Percentiles rank a stretch among this genome's conserved stretches.
phyloP scores from a whole-genome alignment of 306 rosid genomes.

The Quercus parvula region DNA sequence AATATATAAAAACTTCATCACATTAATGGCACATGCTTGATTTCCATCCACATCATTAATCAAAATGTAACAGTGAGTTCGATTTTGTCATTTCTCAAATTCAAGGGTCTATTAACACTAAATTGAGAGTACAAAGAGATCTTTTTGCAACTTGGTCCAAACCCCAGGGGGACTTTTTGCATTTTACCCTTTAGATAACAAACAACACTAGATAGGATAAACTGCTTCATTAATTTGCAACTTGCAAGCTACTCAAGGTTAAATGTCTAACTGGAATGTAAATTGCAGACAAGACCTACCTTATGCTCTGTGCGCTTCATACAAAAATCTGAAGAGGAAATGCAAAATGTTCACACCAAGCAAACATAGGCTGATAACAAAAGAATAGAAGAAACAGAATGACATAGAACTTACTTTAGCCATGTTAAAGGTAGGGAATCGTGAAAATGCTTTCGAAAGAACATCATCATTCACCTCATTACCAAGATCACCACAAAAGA shows the following conservation, averaged over 20 bases:
- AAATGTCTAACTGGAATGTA: conserved; percentile 16
- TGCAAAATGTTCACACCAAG: conserved; percentile 46
- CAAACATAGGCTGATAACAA: conserved; percentile 17
- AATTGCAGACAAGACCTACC: conserved; percentile 54
- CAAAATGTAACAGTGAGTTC: too few species aligned
- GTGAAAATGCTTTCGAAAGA: conserved; percentile 88
- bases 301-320: conserved; percentile 56
- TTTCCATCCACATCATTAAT: too few species aligned
- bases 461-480: conserved; percentile 98
- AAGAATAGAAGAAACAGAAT: background rate
- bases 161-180: too few species aligned
- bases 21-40: too few species aligned
- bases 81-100: too few species aligned
- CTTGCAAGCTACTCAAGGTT: conserved; percentile 1
- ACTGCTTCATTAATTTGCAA: conserved; percentile 21
- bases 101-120: too few species aligned
- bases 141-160: too few species aligned
- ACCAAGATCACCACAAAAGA: conserved; percentile 95
- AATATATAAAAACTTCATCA: too few species aligned
- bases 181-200: background rate
- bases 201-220: conserved; percentile 14
- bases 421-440: conserved; percentile 90
- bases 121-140: too few species aligned
- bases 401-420: conserved; percentile 64
- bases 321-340: conserved; percentile 62